A percentile compares a stretch with the other conserved stretches of the same genome.
Conservation (phyloP, 2,329 filamentous ascomycete genomes). For the Penicillium sp. region DNA sequence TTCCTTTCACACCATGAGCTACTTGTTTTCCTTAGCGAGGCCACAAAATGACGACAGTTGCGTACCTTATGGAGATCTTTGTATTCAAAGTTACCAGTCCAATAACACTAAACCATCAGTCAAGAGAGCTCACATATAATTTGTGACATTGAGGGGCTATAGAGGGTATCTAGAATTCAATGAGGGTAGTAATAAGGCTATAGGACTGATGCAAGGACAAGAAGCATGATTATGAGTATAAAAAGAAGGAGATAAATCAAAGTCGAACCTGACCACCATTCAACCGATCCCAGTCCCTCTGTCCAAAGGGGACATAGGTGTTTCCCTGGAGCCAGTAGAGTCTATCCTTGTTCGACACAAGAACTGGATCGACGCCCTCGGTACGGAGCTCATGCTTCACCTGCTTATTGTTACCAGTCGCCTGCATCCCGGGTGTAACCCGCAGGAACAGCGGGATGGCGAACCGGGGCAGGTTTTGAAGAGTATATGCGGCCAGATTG, state of each 20-base stretch:
- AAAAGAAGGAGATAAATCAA: constrained; percentile 37
- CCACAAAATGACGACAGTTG: no score
- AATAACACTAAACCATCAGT: background rate
- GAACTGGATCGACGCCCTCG: constrained; percentile 68
- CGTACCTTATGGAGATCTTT: no score
- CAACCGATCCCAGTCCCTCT: constrained; percentile 67
- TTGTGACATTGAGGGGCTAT: background rate
- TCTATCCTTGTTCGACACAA: constrained; percentile 40
- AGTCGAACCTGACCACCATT: constrained; percentile 69
- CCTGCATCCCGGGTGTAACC: constrained; percentile 60
- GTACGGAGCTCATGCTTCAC: constrained; percentile 72
- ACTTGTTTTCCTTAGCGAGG: background rate
- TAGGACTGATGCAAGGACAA: background rate
- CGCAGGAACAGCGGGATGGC: constrained; percentile 77
- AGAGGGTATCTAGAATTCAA: constrained; percentile 2
- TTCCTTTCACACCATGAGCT: background rate
- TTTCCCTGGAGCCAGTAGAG: constrained; percentile 67
- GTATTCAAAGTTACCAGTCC: background rate
- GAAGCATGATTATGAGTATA: background rate
- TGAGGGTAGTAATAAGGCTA: background rate
- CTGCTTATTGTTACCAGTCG: constrained; percentile 86
- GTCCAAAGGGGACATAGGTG: constrained; percentile 66
- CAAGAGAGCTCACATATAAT: background rate
- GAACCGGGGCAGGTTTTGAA: constrained; percentile 64
- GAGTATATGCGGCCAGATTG: constrained; percentile 62